Evolutionary conservation across 257 asterid genomes (phyloP), one percentile per base, ranked within the genome.

Genomic region (Phtheirospermum japonicum): DNA sequence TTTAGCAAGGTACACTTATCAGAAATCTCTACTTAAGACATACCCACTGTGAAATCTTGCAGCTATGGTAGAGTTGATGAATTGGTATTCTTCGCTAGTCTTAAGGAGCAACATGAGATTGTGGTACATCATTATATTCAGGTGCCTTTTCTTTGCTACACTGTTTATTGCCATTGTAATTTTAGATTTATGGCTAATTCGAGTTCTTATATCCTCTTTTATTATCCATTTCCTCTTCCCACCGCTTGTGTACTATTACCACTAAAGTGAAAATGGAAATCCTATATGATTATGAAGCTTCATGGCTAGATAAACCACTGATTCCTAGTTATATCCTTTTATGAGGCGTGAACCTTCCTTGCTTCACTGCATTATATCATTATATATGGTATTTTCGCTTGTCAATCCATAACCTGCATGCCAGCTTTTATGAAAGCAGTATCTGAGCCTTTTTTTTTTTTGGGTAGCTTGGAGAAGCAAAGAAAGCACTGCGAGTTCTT

Each of bases 1-100:
- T 57, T 40, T 40, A 23, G 49, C 40, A 4, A 59, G 59, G 61
- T 64, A 50, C 30, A 48, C 48, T 71, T 57, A 59, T 28, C n/a
- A 43, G 6, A 36, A 54, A 61, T 67, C 19, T 28, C 59, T 26
- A 65, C 36, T 13, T 45, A 43, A 66, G 62, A 54, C 73, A 64
- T 70, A 56, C 64, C 52, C 76, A 32, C 61, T 69, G 14, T 64
- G 71, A 56, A 70, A 57, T 61, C 48, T 71, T 76, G 84, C 86
- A 93, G 99, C 89, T 85, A 89, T 55, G 97, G 97, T 60, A 83
- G 97, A 79, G 95, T 85, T 68, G 97, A 93, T 83, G 99, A 93
- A 59, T 72, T 93, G 83, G 99, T 93, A 43, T 93, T 86, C 84
- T 93, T 93, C 75, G 99, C 99, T 71, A 77, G 83, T 74, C 91